Conservation (phyloP, 768 basidiomycete genomes). For the Tricholomella constricta region DNA sequence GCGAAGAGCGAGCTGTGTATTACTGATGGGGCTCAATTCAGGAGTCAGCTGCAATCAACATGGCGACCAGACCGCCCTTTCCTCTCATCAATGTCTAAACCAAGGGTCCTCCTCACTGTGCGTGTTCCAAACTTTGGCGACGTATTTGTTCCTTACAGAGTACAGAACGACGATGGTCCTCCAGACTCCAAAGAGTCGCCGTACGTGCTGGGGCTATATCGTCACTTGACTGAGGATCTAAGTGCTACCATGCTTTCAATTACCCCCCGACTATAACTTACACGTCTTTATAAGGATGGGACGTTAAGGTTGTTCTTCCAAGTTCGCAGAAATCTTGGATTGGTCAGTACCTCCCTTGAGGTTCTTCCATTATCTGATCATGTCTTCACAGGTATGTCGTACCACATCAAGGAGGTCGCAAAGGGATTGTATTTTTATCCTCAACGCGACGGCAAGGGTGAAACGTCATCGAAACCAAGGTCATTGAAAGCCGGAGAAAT, state of each 20-base stretch:
- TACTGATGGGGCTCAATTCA: not conserved
- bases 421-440: conserved; percentile 80
- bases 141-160: not conserved
- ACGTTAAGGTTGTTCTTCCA: conserved; percentile 79
- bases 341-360: conserved; percentile 43
- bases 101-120: conserved; percentile 44
- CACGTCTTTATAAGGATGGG: conserved; percentile 56
- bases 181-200: conserved; percentile 68
- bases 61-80: conserved; percentile 6
- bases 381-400: conserved; percentile 65
- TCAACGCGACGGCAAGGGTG: conserved; percentile 66
- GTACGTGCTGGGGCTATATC: conserved; percentile 72
- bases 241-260: conserved; percentile 40
- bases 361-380: not conserved
- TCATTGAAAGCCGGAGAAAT: conserved; percentile 76
- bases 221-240: conserved; percentile 55
- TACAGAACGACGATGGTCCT: conserved; percentile 84
- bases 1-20: not conserved
- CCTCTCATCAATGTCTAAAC: conserved; percentile 20
- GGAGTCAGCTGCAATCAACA: conserved; percentile 3
- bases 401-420: conserved; percentile 73
- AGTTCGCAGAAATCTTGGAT: conserved; percentile 89
- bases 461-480: conserved; percentile 59
- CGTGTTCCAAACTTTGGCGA: not conserved
- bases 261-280: not conserved